phyloP scores from a whole-genome alignment of 129 eudicot species.

The Lactuca saligna region DNA sequence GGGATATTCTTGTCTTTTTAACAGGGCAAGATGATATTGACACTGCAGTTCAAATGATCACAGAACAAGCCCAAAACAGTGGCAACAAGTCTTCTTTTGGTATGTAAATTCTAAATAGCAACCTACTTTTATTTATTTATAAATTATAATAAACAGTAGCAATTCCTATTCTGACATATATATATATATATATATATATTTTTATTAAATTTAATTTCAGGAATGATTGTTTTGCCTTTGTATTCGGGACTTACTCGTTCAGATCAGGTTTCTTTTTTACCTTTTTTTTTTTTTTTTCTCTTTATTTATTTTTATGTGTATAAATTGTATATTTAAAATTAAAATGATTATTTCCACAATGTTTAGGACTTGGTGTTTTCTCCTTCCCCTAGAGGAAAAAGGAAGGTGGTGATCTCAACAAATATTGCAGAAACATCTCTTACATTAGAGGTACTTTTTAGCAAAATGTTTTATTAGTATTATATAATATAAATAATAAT shows the following conservation, averaged over 20 bases:
- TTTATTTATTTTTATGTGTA: not conserved
- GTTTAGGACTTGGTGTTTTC: constrained; percentile 90
- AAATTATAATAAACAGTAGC: too few relatives aligned
- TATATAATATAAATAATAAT: too few relatives aligned
- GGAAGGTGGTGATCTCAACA: constrained; percentile 94
- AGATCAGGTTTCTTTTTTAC: constrained; percentile 61
- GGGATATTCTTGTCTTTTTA: constrained; percentile 90
- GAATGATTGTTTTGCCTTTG: constrained; percentile 77
- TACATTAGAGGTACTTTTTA: constrained; percentile 76
- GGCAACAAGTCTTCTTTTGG: constrained; percentile 53
- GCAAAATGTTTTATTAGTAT: not conserved
- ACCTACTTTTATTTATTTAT: not conserved
- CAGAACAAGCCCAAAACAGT: constrained; percentile 66
- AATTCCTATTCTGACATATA: constrained; percentile 14
- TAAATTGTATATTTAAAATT: not conserved
- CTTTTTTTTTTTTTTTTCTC: not conserved
- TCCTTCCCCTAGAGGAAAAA: constrained; percentile 91
- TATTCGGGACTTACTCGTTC: constrained; percentile 97
- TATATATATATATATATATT: constrained; percentile 1
- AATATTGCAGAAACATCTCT: constrained; percentile 97
- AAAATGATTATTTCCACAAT: not conserved
- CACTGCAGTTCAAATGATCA: constrained; percentile 76
- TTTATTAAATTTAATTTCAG: constrained; percentile 40
- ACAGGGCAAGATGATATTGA: constrained; percentile 99
- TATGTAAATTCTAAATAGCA: constrained; percentile 19